These are phyloP conservation scores for Luvunga scandens DNA, from an alignment of 345 rosid species.

Conservation along the genomic window DNA sequence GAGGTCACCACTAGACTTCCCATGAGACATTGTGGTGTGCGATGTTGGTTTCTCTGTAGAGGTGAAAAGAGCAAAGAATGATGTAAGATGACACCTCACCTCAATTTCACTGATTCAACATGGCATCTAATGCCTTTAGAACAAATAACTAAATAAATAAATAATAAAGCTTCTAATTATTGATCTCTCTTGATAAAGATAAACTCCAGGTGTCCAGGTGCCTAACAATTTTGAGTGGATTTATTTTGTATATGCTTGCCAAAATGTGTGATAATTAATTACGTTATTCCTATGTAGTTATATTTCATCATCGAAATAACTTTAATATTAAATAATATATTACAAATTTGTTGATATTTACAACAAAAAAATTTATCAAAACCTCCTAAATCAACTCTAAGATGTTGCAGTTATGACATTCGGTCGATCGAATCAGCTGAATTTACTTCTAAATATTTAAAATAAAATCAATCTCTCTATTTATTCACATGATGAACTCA, in stretches of 20 bases:
- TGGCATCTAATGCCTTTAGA: too few species aligned
- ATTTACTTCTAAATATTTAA: background rate
- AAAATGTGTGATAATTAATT: background rate
- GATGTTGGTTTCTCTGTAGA: background rate
- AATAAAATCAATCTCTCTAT: background rate
- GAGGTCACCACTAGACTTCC: background rate
- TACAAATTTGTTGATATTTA: too few species aligned
- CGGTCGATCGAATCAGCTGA: too few species aligned
- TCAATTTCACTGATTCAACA: background rate
- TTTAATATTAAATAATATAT: background rate
- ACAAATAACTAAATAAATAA: too few species aligned
- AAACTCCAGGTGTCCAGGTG: background rate
- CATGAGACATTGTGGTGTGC: constrained; percentile 2
- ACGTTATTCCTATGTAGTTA: background rate
- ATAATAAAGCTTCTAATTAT: too few species aligned
- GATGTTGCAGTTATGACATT: too few species aligned
- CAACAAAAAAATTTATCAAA: too few species aligned
- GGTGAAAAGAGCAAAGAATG: background rate
- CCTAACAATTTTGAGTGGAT: background rate
- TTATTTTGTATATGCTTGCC: too few species aligned
- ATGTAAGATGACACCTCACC: background rate
- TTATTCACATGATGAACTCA: too few species aligned
- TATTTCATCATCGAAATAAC: background rate
- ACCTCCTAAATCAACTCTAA: too few species aligned
- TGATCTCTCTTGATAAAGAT: background rate